These are phyloP conservation scores for Salix caprea DNA, from an alignment of 345 rosid genomes.

Conservation along the genomic window DNA sequence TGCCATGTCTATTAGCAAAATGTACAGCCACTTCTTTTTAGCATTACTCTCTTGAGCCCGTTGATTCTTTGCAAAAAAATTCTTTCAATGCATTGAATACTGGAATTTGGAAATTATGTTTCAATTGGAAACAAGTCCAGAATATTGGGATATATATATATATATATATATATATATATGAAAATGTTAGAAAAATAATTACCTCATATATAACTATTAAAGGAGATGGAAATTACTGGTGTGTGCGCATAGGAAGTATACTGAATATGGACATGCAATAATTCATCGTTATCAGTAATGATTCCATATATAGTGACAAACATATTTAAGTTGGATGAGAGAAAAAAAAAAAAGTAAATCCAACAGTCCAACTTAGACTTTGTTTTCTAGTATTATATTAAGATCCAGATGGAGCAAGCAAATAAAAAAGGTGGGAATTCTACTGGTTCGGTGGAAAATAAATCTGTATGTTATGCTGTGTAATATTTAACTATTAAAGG, in stretches of 20 bases:
- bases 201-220: background rate
- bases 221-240: background rate
- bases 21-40: background rate
- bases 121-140: background rate
- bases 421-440: background rate
- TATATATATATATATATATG: too few species aligned
- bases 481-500: background rate
- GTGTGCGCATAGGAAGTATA: background rate
- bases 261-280: background rate
- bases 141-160: background rate
- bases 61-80: background rate
- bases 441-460: too few species aligned
- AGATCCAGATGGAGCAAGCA: slow-evolving; percentile 9
- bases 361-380: background rate
- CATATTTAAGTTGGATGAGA: background rate
- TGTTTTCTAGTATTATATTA: background rate
- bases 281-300: background rate
- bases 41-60: background rate
- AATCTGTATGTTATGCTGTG: too few species aligned
- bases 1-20: background rate
- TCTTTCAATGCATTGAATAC: background rate
- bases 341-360: background rate
- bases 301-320: background rate
- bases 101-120: background rate
- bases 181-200: background rate